Percentiles rank a stretch among this genome's conserved stretches.
phyloP scores from a whole-genome alignment of 2,329 filamentous ascomycete genomes.

The Colletotrichum echinochloae region DNA sequence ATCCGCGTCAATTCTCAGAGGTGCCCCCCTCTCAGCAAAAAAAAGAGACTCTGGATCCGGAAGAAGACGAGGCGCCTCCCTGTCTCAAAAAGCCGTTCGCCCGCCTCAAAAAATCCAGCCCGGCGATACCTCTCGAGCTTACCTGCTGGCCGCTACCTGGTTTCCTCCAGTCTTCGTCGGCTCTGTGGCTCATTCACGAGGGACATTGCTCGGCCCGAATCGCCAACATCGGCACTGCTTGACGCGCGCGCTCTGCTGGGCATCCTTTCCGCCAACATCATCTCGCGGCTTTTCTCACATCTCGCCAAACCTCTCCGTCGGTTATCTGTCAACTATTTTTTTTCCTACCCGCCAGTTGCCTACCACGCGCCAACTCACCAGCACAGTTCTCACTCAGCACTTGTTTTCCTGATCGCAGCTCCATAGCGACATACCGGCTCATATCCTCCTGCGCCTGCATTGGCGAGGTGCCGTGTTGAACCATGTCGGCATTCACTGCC shows the following conservation, averaged over 20 bases:
- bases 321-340: slow-evolving; percentile 15
- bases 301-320: slow-evolving; percentile 25
- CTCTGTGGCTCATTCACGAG: slow-evolving; percentile 26
- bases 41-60: slow-evolving; percentile 25
- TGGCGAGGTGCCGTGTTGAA: slow-evolving; percentile 39
- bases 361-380: slow-evolving; percentile 4
- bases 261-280: slow-evolving; percentile 27
- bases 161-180: slow-evolving; percentile 4
- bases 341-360: slow-evolving; percentile 15
- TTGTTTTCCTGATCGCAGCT: slow-evolving; percentile 10
- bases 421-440: slow-evolving; percentile 7
- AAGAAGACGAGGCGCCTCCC: slow-evolving; percentile 26
- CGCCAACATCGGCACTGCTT: slow-evolving; percentile 35
- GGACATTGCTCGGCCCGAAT: slow-evolving; percentile 40
- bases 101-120: slow-evolving; percentile 27
- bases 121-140: slow-evolving; percentile 11
- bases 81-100: slow-evolving; percentile 38
- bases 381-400: background rate
- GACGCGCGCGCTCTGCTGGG: slow-evolving; percentile 33
- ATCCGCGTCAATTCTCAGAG: slow-evolving; percentile 1
- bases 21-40: background rate
- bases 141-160: slow-evolving; percentile 12
- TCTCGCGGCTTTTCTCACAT: slow-evolving; percentile 20
- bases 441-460: slow-evolving; percentile 37
- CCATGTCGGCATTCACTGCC: slow-evolving; percentile 65